Evolutionary conservation across 371 early-diverging fungal genomes (phyloP), one percentile per base, ranked within the genome.

Genomic region (Smittium culicis): DNA sequence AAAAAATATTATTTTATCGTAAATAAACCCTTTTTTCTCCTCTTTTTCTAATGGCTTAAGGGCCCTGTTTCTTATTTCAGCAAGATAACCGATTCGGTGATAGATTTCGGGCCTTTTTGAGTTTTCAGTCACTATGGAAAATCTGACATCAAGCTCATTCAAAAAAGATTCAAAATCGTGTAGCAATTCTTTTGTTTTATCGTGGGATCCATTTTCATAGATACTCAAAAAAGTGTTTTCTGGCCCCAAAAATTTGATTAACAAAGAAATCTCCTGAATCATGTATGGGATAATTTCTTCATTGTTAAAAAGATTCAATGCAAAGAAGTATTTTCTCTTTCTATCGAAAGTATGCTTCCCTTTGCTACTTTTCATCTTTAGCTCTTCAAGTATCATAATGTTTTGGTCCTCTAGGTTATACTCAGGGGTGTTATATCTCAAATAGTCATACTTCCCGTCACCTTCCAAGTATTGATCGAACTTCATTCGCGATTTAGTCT

Each of bases 41-140:
- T 55, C 34, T 25, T 11, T 20, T 25, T 66, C 69, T 45, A 81
- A 45, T 8, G 83, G 79, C 35, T 76, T 71, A 54, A 81, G 30
- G 2, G 77, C 81, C 0, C 65, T 64, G 70, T 81, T 81, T 30
- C 81, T 74, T 16, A 79, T 25, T 34, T 69, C 64, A 17, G 81
- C 81, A 66, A 81, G 73, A 34, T 74, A 79, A 29, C 75, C 82
- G 57, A 81, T 81, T 17, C 81, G 75, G 55, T 81, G 80, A 25
- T 45, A 30, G 1, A 8, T 24, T 17, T 54, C 2, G 16, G 69
- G 69, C 17, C 68, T 45, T 27, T 35, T 64, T 28, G 32, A 34
- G 24, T 33, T 14, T 67, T 73, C 70, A 28, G 66, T 24, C 2
- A 61, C 34, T 32, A 78, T 55, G 0, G 28, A 31, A 64, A 76